phyloP scores from a whole-genome alignment of 345 rosid species.

The Populus alba region DNA sequence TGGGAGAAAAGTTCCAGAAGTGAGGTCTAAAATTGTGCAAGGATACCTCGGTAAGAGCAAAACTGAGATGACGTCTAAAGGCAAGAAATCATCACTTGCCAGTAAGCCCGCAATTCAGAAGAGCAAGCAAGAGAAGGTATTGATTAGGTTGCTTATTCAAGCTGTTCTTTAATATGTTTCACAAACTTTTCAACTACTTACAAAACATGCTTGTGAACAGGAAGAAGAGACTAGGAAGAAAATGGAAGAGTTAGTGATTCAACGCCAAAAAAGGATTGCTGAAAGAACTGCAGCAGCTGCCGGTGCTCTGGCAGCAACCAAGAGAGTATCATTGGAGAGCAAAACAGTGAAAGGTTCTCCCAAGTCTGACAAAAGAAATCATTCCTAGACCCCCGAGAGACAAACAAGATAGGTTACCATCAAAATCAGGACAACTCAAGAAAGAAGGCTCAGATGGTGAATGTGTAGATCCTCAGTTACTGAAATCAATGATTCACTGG shows the following conservation, averaged over 20 bases:
- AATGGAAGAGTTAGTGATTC: slow-evolving; percentile 57
- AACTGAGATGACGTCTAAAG: slow-evolving; percentile 34
- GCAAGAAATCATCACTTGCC: slow-evolving; percentile 44
- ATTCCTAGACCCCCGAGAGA: slow-evolving; percentile 21
- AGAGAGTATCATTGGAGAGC: slow-evolving; percentile 38
- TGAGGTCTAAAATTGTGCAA: slow-evolving; percentile 33
- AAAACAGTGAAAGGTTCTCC: slow-evolving; percentile 33
- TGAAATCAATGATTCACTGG: not conserved
- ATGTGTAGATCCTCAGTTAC: not conserved
- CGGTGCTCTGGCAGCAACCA: slow-evolving; percentile 33
- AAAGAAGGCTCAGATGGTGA: slow-evolving; percentile 1
- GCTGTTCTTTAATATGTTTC: not conserved
- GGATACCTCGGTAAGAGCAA: slow-evolving; percentile 34
- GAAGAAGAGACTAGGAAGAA: slow-evolving; percentile 75
- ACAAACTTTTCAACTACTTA: not conserved
- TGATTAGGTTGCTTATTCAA: slow-evolving; percentile 4
- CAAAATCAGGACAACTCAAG: slow-evolving; percentile 37
- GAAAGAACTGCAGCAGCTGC: slow-evolving; percentile 67
- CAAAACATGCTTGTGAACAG: slow-evolving; percentile 33
- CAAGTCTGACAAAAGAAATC: slow-evolving; percentile 20
- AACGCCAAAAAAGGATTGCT: slow-evolving; percentile 80
- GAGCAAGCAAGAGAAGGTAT: slow-evolving; percentile 79
- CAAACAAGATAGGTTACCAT: slow-evolving; percentile 26
- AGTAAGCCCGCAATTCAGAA: slow-evolving; percentile 60
- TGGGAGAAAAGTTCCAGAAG: slow-evolving; percentile 35